Evolutionary conservation across 2,329 filamentous ascomycete species (phyloP).

Genomic region (Graphiopsis chlorocephala): DNA sequence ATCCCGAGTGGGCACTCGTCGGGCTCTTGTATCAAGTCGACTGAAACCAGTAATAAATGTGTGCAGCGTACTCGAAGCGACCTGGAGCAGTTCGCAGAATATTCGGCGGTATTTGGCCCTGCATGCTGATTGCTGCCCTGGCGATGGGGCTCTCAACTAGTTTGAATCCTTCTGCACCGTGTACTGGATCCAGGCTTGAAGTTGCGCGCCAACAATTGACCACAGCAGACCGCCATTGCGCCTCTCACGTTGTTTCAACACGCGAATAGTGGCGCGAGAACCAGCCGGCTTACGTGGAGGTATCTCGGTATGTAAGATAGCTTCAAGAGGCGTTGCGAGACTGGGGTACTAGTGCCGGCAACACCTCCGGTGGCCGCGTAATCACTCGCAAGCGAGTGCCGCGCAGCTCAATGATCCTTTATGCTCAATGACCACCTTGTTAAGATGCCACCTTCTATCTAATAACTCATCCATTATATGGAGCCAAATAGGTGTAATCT

Average conservation of each 20-base stretch:
- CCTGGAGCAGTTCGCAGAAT: background rate
- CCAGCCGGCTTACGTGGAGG: background rate
- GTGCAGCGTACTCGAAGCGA: background rate
- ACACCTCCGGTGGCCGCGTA: no score
- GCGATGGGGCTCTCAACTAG: background rate
- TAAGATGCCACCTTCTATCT: no score
- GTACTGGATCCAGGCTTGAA: background rate
- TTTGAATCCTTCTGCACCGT: conserved; percentile 12
- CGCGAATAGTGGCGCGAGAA: background rate
- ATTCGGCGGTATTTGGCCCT: background rate
- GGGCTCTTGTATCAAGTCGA: background rate
- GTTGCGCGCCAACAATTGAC: background rate
- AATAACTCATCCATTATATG: no score
- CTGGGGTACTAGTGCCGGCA: no score
- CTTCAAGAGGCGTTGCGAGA: background rate
- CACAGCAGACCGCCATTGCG: background rate
- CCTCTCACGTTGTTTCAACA: background rate
- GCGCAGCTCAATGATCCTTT: no score
- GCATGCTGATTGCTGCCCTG: conserved; percentile 3
- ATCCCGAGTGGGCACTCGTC: background rate
- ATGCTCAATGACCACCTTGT: no score
- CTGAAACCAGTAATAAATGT: background rate
- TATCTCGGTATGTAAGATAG: background rate
- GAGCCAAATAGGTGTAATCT: no score
- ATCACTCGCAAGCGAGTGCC: no score